phyloP scores from a whole-genome alignment of 805 yeast genomes.

The Ogataea henricii region DNA sequence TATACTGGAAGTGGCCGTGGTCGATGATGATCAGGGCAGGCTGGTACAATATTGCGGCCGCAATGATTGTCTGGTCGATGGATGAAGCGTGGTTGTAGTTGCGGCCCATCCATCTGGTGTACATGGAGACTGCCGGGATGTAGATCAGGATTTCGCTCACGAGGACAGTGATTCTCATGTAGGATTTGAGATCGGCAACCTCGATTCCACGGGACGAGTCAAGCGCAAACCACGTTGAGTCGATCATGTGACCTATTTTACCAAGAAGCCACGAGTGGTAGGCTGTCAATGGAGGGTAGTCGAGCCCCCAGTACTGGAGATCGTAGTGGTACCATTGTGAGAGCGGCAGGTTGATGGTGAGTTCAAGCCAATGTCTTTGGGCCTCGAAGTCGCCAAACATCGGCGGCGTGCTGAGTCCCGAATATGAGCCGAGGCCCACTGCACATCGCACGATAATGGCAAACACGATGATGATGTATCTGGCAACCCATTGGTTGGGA shows the following conservation, averaged over 20 bases:
- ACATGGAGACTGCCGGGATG: conserved; percentile 77
- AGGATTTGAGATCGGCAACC: conserved; percentile 64
- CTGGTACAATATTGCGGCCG: conserved; percentile 79
- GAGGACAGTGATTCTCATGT: conserved; percentile 80
- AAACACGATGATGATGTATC: conserved; percentile 71
- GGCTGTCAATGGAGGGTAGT: conserved; percentile 96
- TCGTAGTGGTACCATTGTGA: conserved; percentile 87
- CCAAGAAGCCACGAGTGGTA: conserved; percentile 87
- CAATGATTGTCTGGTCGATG: conserved; percentile 73
- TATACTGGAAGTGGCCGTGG: conserved; percentile 97
- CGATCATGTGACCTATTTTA: conserved; percentile 61
- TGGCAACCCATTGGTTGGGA: conserved; percentile 87
- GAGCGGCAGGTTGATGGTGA: conserved; percentile 75
- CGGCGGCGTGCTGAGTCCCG: conserved; percentile 73
- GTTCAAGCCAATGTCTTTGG: conserved; percentile 97
- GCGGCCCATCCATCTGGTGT: conserved; percentile 71
- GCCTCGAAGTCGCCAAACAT: conserved; percentile 97
- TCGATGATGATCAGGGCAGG: conserved; percentile 84
- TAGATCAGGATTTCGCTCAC: conserved; percentile 72
- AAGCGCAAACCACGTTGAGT: conserved; percentile 75
- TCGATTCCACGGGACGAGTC: conserved; percentile 78
- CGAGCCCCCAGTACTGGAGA: conserved; percentile 92
- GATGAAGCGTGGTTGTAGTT: conserved; percentile 50
- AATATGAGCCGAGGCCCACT: conserved; percentile 84
- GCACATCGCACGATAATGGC: conserved; percentile 80